Conservation (phyloP, 2,329 filamentous ascomycete genomes). For the Keithomyces neogunnii region DNA sequence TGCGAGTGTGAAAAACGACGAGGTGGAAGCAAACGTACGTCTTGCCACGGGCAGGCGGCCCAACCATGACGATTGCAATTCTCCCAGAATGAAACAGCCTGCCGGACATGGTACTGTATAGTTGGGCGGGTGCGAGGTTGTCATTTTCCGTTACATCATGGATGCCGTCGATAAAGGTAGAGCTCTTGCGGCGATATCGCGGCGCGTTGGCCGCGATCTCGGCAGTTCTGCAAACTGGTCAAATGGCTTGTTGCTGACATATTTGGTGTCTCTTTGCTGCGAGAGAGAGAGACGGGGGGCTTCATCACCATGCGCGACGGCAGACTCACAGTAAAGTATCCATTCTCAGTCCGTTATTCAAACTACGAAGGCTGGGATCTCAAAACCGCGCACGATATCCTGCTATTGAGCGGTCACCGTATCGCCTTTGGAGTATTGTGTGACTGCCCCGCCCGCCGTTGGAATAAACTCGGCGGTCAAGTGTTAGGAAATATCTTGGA, state of each 20-base stretch:
- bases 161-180: constrained; percentile 94
- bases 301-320: too few species aligned
- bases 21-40: constrained; percentile 50
- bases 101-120: constrained; percentile 97
- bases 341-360: constrained; percentile 29
- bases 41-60: constrained; percentile 88
- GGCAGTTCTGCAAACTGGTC: constrained; percentile 54
- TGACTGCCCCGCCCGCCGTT: not conserved
- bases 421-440: not conserved
- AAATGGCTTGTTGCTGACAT: not conserved
- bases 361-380: not conserved
- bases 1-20: not conserved
- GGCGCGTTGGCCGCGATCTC: constrained; percentile 88
- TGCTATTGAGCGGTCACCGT: not conserved
- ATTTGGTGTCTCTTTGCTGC: not conserved
- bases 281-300: not conserved
- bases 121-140: constrained; percentile 84
- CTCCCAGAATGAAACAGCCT: constrained; percentile 93
- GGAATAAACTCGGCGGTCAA: not conserved
- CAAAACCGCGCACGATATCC: not conserved
- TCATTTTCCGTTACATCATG: constrained; percentile 80
- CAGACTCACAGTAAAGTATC: constrained; percentile 53
- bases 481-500: not conserved
- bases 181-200: constrained; percentile 84
- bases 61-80: constrained; percentile 96